Conservation (phyloP, 2,329 filamentous ascomycete species). For the Akanthomyces muscarius region DNA sequence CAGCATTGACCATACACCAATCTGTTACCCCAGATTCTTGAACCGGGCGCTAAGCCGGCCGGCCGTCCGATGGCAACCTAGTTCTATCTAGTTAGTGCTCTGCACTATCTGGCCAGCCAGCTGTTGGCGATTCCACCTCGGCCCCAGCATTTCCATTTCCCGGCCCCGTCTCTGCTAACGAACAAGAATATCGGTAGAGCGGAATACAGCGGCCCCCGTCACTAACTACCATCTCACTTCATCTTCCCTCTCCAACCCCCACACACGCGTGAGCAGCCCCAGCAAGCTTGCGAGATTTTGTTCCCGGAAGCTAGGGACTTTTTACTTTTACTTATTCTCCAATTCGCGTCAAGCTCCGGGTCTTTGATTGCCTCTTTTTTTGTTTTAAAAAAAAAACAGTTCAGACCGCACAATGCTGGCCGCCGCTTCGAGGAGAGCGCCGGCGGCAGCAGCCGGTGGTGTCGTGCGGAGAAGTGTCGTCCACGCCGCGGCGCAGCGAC, state of each 20-base stretch:
- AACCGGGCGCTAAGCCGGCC: neutral
- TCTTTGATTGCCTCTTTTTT: no score
- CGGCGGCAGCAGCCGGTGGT: neutral
- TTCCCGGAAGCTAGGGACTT: no score
- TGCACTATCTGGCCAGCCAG: neutral
- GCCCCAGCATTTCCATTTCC: neutral
- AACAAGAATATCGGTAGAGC: neutral
- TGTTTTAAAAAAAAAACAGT: no score
- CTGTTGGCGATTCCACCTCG: neutral
- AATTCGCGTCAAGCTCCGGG: no score
- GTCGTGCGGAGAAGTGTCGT: conserved; percentile 9
- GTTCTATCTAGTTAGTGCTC: neutral
- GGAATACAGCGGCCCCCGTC: neutral
- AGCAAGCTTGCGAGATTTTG: neutral
- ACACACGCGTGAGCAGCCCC: neutral
- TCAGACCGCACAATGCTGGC: neutral
- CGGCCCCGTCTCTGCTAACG: neutral
- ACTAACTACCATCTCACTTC: no score
- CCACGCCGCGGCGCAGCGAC: neutral
- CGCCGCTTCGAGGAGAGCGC: neutral
- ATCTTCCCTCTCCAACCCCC: neutral
- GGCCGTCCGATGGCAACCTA: neutral
- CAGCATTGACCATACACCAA: no score
- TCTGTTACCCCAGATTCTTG: neutral
- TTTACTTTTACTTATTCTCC: neutral